Conservation (phyloP, 2,329 filamentous ascomycete genomes). For the Apiospora rasikravindrae region DNA sequence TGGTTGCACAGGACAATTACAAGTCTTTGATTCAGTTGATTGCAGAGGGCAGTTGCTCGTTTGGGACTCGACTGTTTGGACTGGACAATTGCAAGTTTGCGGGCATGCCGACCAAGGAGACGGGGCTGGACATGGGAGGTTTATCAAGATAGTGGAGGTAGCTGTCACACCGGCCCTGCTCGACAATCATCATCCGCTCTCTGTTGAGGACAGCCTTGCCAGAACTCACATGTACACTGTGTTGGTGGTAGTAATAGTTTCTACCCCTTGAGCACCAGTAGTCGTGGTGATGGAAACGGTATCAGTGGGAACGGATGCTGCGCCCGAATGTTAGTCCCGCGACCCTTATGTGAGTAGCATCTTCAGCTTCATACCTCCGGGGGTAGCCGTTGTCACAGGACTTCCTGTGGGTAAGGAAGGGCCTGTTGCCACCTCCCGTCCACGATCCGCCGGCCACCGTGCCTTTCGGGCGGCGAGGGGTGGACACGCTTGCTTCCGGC, state of each 20-base stretch:
- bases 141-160: background rate
- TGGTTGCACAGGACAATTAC: background rate
- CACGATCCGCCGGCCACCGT: constrained; percentile 11
- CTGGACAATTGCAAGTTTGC: background rate
- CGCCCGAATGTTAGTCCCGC: background rate
- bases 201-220: background rate
- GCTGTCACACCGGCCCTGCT: background rate
- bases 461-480: constrained; percentile 17
- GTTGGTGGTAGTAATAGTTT: constrained; percentile 3
- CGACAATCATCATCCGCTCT: background rate
- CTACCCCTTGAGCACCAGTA: background rate
- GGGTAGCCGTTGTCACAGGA: background rate
- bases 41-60: background rate
- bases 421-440: constrained; percentile 18
- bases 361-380: constrained; percentile 18
- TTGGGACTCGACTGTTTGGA: background rate
- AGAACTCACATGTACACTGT: constrained; percentile 15
- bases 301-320: background rate
- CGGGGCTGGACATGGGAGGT: constrained; percentile 26
- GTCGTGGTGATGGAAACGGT: background rate
- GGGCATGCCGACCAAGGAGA: constrained; percentile 1
- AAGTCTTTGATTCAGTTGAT: background rate
- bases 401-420: background rate
- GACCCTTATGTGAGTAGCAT: background rate
- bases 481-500: background rate